Evolutionary conservation across 305 asterid species (phyloP).

Genomic region (Salvia sclarea): DNA sequence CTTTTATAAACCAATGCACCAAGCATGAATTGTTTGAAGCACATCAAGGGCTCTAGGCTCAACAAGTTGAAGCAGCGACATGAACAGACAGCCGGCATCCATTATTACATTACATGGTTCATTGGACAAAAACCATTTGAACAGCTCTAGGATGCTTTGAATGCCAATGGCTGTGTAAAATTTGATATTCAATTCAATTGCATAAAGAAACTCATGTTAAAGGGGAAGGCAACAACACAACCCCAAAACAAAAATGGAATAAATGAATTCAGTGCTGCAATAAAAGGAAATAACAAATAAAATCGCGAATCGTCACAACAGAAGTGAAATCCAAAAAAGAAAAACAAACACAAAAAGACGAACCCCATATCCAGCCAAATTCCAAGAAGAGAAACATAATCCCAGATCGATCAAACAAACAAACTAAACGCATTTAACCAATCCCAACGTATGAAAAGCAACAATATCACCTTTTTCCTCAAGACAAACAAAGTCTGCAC

Average conservation of each 20-base stretch:
- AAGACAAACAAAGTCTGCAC: background rate
- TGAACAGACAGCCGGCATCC: background rate
- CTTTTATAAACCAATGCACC: background rate
- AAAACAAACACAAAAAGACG: constrained; percentile 2
- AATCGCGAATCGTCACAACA: constrained; percentile 10
- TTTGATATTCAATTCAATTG: background rate
- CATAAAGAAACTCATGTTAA: background rate
- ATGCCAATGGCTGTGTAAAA: background rate
- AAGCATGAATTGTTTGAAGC: background rate
- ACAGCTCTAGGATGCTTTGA: background rate
- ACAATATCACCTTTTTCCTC: background rate
- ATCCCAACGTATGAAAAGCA: constrained; percentile 20
- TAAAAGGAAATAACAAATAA: background rate
- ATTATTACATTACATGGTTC: background rate
- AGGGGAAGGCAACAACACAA: background rate
- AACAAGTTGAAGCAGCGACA: background rate
- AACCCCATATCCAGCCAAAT: constrained; percentile 15
- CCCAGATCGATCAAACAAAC: constrained; percentile 18
- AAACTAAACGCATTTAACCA: constrained; percentile 2
- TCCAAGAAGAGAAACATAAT: constrained; percentile 18
- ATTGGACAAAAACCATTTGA: background rate
- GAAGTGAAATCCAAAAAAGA: background rate
- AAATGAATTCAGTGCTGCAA: constrained; percentile 1
- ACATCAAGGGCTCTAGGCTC: background rate
- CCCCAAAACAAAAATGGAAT: background rate